Percentiles rank a stretch among this genome's conserved stretches.
These are phyloP conservation scores for Pharnaceum exiguum DNA, from an alignment of 148 eudicot species.

Conservation along the genomic window DNA sequence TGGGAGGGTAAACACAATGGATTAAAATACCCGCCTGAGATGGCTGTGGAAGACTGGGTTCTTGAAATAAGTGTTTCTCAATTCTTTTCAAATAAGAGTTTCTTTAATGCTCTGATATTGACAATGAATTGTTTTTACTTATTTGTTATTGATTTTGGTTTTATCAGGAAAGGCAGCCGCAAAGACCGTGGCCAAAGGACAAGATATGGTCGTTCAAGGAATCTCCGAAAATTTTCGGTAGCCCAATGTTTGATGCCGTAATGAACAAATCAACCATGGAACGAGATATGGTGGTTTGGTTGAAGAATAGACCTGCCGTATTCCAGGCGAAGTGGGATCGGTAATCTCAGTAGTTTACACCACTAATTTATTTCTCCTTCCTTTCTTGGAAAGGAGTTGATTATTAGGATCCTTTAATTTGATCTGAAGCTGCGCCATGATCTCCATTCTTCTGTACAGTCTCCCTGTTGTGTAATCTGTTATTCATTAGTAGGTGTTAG, in stretches of 20 bases:
- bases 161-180: conserved; percentile 78
- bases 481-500: conserved; percentile 39
- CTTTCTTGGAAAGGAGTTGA: conserved; percentile 12
- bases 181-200: conserved; percentile 87
- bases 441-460: conserved; percentile 84
- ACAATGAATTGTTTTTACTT: no score
- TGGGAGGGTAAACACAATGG: no score
- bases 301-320: conserved; percentile 81
- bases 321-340: conserved; percentile 82
- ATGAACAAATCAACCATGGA: conserved; percentile 52
- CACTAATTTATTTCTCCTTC: conserved; percentile 21
- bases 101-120: no score
- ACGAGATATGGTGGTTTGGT: conserved; percentile 79
- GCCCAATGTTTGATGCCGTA: conserved; percentile 91
- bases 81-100: no score
- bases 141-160: background rate
- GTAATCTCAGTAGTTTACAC: conserved; percentile 27
- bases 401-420: conserved; percentile 7
- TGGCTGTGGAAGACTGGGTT: no score
- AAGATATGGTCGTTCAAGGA: conserved; percentile 79
- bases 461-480: conserved; percentile 39
- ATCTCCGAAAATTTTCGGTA: conserved; percentile 58
- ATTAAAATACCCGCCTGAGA: no score
- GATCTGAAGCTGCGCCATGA: conserved; percentile 21
- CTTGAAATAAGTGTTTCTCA: no score